Evolutionary conservation across 2,329 filamentous ascomycete species (phyloP).

Genomic region (Claviceps capensis): DNA sequence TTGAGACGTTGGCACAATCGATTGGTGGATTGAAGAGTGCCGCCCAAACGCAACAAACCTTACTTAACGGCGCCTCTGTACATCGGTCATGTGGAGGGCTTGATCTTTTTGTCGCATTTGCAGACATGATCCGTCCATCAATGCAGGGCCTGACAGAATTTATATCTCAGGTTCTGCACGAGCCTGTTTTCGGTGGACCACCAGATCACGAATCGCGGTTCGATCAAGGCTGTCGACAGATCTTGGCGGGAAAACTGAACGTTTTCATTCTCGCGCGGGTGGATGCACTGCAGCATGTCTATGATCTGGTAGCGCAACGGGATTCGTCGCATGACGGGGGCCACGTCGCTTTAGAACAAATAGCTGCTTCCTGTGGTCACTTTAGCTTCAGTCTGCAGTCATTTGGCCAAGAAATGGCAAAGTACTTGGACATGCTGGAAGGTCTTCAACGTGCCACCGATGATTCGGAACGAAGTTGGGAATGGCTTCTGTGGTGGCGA

Average conservation of each 20-base stretch:
- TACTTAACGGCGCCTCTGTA: slow-evolving; percentile 38
- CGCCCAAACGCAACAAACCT: slow-evolving; percentile 69
- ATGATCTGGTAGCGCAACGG: slow-evolving; percentile 55
- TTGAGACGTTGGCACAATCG: slow-evolving; percentile 71
- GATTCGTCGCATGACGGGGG: slow-evolving; percentile 51
- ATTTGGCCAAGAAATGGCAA: slow-evolving; percentile 74
- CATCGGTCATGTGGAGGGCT: slow-evolving; percentile 31
- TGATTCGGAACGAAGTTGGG: slow-evolving; percentile 51
- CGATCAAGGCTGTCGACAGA: slow-evolving; percentile 62
- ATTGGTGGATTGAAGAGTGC: slow-evolving; percentile 78
- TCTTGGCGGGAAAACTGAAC: slow-evolving; percentile 58
- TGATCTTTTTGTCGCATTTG: slow-evolving; percentile 73
- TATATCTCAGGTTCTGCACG: slow-evolving; percentile 66
- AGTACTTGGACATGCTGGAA: slow-evolving; percentile 65
- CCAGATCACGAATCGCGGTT: slow-evolving; percentile 32
- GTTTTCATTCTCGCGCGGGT: slow-evolving; percentile 60
- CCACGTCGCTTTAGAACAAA: slow-evolving; percentile 81
- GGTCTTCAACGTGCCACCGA: slow-evolving; percentile 60
- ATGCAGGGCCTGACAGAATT: slow-evolving; percentile 85
- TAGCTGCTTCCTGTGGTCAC: slow-evolving; percentile 82
- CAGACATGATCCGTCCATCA: slow-evolving; percentile 68
- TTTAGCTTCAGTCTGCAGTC: slow-evolving; percentile 80
- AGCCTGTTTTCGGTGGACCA: slow-evolving; percentile 52
- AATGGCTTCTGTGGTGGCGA: slow-evolving; percentile 66
- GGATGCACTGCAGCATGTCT: slow-evolving; percentile 60